phyloP scores from a whole-genome alignment of 352 stramenopile genomes.

The Halophytophthora polymorphica region DNA sequence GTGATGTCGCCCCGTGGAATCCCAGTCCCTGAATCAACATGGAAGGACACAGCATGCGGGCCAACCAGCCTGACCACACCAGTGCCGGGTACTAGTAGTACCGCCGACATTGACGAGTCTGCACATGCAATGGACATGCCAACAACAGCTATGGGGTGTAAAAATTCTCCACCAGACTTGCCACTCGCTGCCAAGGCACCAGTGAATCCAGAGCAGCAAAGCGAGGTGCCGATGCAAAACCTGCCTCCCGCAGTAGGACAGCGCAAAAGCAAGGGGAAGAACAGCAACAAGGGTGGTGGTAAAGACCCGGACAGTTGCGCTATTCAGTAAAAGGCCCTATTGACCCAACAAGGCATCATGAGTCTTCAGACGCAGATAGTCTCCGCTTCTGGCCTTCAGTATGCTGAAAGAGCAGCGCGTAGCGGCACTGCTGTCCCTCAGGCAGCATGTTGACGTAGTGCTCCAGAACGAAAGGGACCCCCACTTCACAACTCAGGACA shows the following conservation, averaged over 20 bases:
- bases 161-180: too few relatives aligned
- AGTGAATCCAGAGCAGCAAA: too few relatives aligned
- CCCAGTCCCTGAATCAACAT: too few relatives aligned
- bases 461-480: constrained; percentile 20
- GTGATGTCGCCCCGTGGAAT: not conserved
- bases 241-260: too few relatives aligned
- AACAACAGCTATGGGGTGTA: too few relatives aligned
- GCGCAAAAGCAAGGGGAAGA: constrained; percentile 4
- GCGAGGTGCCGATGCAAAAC: too few relatives aligned
- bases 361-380: not conserved
- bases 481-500: constrained; percentile 33
- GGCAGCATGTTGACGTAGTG: constrained; percentile 16
- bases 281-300: constrained; percentile 1
- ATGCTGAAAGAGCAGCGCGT: constrained; percentile 4
- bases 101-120: too few relatives aligned
- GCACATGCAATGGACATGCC: too few relatives aligned
- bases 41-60: too few relatives aligned
- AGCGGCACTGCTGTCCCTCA: constrained; percentile 8
- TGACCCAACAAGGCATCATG: not conserved
- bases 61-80: too few relatives aligned
- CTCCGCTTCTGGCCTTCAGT: not conserved
- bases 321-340: constrained; percentile 10
- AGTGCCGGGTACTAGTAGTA: too few relatives aligned
- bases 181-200: too few relatives aligned
- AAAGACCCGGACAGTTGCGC: constrained; percentile 20